These are phyloP conservation scores for Chlorella sp. DNA, from an alignment of 139 green algal genomes.

Conservation along the genomic window DNA sequence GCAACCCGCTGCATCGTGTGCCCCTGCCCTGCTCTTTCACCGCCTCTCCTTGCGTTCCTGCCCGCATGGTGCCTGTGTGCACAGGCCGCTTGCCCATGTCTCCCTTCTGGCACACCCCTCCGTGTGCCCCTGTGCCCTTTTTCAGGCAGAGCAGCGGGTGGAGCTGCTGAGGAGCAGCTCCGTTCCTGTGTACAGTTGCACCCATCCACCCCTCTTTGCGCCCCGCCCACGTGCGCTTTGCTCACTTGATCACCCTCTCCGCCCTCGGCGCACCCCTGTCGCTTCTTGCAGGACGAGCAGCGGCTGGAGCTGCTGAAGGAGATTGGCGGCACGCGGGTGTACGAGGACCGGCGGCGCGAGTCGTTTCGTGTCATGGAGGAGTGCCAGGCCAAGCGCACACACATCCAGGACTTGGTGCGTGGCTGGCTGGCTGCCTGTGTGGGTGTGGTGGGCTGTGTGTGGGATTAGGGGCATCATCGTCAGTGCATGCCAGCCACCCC, in stretches of 20 bases:
- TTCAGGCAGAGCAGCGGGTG: slow-evolving; percentile 92
- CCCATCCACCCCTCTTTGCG: not conserved
- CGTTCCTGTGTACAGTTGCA: not conserved
- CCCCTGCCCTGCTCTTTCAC: too few relatives aligned
- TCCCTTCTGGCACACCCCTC: too few relatives aligned
- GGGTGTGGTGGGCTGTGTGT: not conserved
- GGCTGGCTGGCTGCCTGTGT: not conserved
- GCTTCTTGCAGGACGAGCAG: slow-evolving; percentile 84
- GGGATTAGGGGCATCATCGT: too few relatives aligned
- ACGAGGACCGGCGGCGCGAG: slow-evolving; percentile 91
- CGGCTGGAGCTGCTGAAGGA: slow-evolving; percentile 98
- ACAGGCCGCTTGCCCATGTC: too few relatives aligned
- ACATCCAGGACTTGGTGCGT: slow-evolving; percentile 79
- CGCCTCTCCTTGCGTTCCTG: too few relatives aligned
- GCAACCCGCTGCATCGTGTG: too few relatives aligned
- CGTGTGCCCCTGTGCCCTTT: too few relatives aligned
- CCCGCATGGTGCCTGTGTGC: not conserved
- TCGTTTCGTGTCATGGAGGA: slow-evolving; percentile 91
- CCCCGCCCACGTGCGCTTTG: too few relatives aligned
- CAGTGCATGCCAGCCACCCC: too few relatives aligned
- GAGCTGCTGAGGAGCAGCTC: slow-evolving; percentile 88
- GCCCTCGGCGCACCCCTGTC: too few relatives aligned
- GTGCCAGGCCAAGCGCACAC: slow-evolving; percentile 69
- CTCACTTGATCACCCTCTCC: too few relatives aligned
- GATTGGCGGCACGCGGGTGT: slow-evolving; percentile 88